Evolutionary conservation across 1,139 yeast genomes (phyloP).

Genomic region (Yamadazyma diddensiae): DNA sequence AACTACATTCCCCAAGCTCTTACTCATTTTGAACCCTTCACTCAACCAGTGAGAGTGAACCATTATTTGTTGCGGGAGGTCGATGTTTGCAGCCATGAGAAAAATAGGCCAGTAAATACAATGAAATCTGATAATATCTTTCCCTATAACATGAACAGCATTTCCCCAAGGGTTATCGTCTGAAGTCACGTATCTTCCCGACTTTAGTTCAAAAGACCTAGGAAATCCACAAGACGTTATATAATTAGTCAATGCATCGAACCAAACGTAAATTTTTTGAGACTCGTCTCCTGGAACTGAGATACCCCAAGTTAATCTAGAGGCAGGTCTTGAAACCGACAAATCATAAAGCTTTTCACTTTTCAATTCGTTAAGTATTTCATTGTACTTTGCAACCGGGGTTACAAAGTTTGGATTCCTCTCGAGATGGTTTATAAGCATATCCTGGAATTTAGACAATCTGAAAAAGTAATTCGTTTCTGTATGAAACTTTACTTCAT

Average conservation of each 20-base stretch:
- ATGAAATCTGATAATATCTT: constrained; percentile 86
- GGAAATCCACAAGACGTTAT: constrained; percentile 74
- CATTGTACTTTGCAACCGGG: constrained; percentile 58
- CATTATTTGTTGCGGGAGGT: constrained; percentile 67
- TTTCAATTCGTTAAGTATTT: constrained; percentile 58
- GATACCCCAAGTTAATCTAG: constrained; percentile 85
- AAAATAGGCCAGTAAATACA: constrained; percentile 95
- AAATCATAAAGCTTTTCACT: constrained; percentile 55
- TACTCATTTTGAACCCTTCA: constrained; percentile 90
- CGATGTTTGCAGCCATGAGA: constrained; percentile 74
- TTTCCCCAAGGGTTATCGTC: constrained; percentile 41
- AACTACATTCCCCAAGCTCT: constrained; percentile 91
- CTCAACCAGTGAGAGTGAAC: constrained; percentile 96
- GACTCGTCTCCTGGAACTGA: constrained; percentile 76
- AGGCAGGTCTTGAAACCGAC: constrained; percentile 79
- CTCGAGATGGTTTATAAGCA: constrained; percentile 48
- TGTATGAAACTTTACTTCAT: constrained; percentile 68
- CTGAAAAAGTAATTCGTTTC: constrained; percentile 88
- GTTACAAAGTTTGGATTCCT: constrained; percentile 55
- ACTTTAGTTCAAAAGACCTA: constrained; percentile 5
- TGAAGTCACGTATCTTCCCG: constrained; percentile 1
- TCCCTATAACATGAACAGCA: constrained; percentile 83
- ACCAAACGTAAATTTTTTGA: constrained; percentile 93
- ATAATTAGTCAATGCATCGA: constrained; percentile 89
- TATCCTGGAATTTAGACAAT: constrained; percentile 56